These are phyloP conservation scores for Arthromyces matolae DNA, from an alignment of 768 basidiomycete species.

Conservation along the genomic window DNA sequence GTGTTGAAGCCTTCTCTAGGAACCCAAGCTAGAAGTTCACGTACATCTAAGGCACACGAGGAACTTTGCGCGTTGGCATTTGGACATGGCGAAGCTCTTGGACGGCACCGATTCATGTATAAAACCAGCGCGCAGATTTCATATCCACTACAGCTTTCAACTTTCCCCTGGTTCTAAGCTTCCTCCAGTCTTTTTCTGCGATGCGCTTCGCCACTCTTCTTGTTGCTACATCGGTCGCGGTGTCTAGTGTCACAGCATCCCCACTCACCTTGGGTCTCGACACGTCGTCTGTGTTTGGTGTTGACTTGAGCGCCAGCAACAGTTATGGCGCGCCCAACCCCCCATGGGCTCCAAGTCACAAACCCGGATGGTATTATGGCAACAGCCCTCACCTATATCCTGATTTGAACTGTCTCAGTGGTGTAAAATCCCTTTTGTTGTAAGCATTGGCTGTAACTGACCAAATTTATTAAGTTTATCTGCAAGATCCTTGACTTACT, in stretches of 20 bases:
- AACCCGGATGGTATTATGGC: constrained; percentile 45
- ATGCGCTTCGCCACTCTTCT: constrained; percentile 31
- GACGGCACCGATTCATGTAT: constrained; percentile 1
- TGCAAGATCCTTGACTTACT: constrained; percentile 35
- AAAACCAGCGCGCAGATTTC: constrained; percentile 3
- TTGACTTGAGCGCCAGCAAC: constrained; percentile 29
- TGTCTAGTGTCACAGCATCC: constrained; percentile 18
- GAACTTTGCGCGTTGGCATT: constrained; percentile 6
- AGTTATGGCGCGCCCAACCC: constrained; percentile 36
- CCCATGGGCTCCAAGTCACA: constrained; percentile 30
- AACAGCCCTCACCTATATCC: constrained; percentile 24
- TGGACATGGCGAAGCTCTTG: not conserved
- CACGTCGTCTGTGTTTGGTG: constrained; percentile 16
- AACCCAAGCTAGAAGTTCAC: not conserved
- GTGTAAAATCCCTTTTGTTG: constrained; percentile 20
- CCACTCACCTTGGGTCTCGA: constrained; percentile 16
- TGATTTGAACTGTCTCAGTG: constrained; percentile 28
- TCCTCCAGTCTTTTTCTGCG: not conserved
- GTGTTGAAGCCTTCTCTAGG: constrained; percentile 1
- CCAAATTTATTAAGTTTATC: constrained; percentile 25
- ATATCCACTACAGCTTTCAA: constrained; percentile 3
- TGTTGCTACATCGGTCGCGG: constrained; percentile 19
- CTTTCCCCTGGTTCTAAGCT: not conserved
- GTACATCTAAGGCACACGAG: constrained; percentile 2
- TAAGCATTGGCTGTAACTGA: not conserved